Percentiles rank a stretch among this genome's conserved stretches.
Evolutionary conservation across 352 stramenopile species (phyloP).

Genomic region (Phytopythium boreale): DNA sequence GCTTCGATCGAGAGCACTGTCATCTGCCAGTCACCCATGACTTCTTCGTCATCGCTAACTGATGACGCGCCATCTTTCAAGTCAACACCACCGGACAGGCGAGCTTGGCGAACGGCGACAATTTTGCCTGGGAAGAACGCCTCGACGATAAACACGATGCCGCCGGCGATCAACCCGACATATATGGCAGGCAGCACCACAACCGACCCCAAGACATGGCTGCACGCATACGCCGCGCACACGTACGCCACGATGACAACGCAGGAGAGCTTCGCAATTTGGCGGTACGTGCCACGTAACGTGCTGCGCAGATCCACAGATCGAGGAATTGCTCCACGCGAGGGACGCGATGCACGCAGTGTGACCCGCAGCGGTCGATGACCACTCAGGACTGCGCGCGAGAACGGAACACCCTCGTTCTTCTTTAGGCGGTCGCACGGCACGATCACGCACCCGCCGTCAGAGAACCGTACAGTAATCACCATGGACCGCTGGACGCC

Average conservation of each 20-base stretch:
- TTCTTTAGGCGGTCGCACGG: slow-evolving; percentile 44
- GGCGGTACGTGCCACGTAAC: slow-evolving; percentile 51
- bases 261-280: slow-evolving; percentile 62
- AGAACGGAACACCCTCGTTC: slow-evolving; percentile 42
- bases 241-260: slow-evolving; percentile 58
- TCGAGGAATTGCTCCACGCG: slow-evolving; percentile 15
- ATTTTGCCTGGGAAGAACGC: slow-evolving; percentile 50
- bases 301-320: slow-evolving; percentile 43
- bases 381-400: slow-evolving; percentile 49
- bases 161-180: slow-evolving; percentile 30
- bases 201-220: slow-evolving; percentile 40
- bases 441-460: slow-evolving; percentile 48
- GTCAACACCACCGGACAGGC: not conserved
- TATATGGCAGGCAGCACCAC: slow-evolving; percentile 59
- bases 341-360: slow-evolving; percentile 34
- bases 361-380: slow-evolving; percentile 51
- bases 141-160: slow-evolving; percentile 57
- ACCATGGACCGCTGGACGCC: slow-evolving; percentile 44
- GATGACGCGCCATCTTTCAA: not conserved
- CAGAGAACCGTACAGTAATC: slow-evolving; percentile 55
- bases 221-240: slow-evolving; percentile 41
- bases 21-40: slow-evolving; percentile 58
- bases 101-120: slow-evolving; percentile 30
- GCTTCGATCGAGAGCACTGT: slow-evolving; percentile 55
- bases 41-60: slow-evolving; percentile 9